Percentiles rank a stretch among this genome's conserved stretches.
phyloP scores from a whole-genome alignment of 495 filamentous ascomycete species.

The Hamigera avellanea region DNA sequence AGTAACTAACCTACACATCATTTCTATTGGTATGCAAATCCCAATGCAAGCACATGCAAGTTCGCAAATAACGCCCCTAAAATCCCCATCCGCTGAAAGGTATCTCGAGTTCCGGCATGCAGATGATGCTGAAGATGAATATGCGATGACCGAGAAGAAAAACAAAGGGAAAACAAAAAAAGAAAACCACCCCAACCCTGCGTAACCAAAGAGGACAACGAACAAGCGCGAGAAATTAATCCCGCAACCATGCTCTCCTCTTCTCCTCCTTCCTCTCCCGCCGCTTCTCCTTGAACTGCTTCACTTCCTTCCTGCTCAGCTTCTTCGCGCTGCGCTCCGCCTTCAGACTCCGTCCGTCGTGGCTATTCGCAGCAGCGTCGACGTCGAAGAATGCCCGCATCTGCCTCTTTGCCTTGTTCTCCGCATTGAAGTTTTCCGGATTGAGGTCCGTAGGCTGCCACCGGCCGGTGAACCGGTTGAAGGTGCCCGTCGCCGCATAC shows the following conservation, averaged over 20 bases:
- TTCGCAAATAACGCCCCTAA: no score
- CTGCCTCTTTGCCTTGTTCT: constrained; percentile 78
- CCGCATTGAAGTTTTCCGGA: constrained; percentile 74
- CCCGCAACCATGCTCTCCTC: constrained; percentile 77
- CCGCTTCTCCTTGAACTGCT: constrained; percentile 61
- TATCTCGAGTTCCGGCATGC: no score
- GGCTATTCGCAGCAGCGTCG: constrained; percentile 89
- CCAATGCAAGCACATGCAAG: no score
- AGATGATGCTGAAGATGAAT: no score
- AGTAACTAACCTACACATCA: no score
- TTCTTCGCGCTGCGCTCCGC: constrained; percentile 86
- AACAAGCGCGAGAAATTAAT: constrained; percentile 36
- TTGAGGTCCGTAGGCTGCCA: constrained; percentile 56
- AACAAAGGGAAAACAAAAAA: no score
- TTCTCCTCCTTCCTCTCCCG: constrained; percentile 91
- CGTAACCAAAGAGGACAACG: no score
- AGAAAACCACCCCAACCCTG: constrained; percentile 1
- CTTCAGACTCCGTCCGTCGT: constrained; percentile 84
- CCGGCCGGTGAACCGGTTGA: constrained; percentile 88
- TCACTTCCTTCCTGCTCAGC: constrained; percentile 72
- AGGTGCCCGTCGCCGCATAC: constrained; percentile 60
- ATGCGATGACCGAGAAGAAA: no score
- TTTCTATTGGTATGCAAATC: no score
- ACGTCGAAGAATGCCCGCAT: constrained; percentile 96
- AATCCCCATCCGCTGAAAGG: no score